Evolutionary conservation across 495 filamentous ascomycete genomes (phyloP).

Genomic region (Lepraria neglecta): DNA sequence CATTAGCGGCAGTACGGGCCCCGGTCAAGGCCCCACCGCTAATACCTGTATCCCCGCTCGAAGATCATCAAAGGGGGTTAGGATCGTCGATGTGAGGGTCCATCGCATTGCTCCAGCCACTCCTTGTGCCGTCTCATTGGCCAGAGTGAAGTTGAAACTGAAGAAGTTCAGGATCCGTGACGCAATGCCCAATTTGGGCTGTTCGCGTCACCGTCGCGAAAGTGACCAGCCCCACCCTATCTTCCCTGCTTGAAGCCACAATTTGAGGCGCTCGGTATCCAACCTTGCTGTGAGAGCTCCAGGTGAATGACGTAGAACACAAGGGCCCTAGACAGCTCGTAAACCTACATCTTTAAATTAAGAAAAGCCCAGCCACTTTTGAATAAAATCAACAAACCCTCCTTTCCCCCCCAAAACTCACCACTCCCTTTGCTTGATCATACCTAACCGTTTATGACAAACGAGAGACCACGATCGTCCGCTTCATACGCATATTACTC

Average conservation of each 20-base stretch:
- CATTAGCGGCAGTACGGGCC: background rate
- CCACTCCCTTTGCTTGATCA: background rate
- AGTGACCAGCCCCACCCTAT: slow-evolving; percentile 11
- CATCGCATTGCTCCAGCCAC: slow-evolving; percentile 2
- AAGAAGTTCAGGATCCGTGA: slow-evolving; percentile 8
- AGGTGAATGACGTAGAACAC: slow-evolving; percentile 20
- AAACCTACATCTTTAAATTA: slow-evolving; percentile 10
- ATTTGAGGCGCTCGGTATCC: slow-evolving; percentile 15
- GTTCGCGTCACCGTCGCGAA: background rate
- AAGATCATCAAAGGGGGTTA: background rate
- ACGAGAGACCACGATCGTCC: slow-evolving; percentile 33
- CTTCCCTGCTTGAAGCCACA: slow-evolving; percentile 23
- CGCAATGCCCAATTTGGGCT: slow-evolving; percentile 8
- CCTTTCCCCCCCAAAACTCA: slow-evolving; percentile 5
- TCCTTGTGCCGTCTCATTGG: background rate
- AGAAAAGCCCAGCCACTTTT: slow-evolving; percentile 16
- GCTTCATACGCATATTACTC: slow-evolving; percentile 47
- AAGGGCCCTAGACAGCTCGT: slow-evolving; percentile 4
- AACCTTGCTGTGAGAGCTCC: background rate
- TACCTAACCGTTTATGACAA: slow-evolving; percentile 38
- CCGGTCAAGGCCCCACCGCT: background rate
- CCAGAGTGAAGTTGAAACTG: background rate
- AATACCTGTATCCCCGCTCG: background rate
- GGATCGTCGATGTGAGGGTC: slow-evolving; percentile 11
- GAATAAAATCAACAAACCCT: background rate